A percentile compares a stretch with the other conserved stretches of the same genome.
Evolutionary conservation across 2,329 filamentous ascomycete genomes (phyloP).

Genomic region (Exophiala bonariae): DNA sequence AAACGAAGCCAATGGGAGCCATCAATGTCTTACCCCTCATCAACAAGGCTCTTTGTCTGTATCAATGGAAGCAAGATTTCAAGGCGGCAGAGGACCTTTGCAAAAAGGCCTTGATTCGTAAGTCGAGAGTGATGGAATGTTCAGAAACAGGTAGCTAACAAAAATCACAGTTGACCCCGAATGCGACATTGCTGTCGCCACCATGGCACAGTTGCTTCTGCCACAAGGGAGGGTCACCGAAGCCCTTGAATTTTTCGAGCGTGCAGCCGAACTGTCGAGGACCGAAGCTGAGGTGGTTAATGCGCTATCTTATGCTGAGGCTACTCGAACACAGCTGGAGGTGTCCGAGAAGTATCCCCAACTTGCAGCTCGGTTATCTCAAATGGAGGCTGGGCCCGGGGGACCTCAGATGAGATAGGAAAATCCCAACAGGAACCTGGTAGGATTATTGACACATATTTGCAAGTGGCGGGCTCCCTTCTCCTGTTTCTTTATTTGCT

Average conservation of each 20-base stretch:
- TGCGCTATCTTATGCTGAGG: slow-evolving; percentile 93
- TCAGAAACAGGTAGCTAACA: slow-evolving; percentile 18
- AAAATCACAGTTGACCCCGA: slow-evolving; percentile 83
- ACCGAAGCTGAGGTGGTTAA: slow-evolving; percentile 97
- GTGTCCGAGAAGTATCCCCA: slow-evolving; percentile 85
- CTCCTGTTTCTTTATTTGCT: slow-evolving; percentile 14
- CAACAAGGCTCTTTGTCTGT: slow-evolving; percentile 95
- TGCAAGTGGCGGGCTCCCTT: slow-evolving; percentile 15
- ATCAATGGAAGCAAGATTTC: slow-evolving; percentile 99
- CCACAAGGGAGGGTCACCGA: slow-evolving; percentile 97
- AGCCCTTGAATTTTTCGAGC: slow-evolving; percentile 94
- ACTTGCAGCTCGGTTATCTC: slow-evolving; percentile 69
- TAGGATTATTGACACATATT: slow-evolving; percentile 7
- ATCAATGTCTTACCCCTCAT: slow-evolving; percentile 98
- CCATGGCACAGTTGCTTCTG: slow-evolving; percentile 94
- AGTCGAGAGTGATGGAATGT: slow-evolving; percentile 39
- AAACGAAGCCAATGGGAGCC: slow-evolving; percentile 77
- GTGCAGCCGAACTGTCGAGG: slow-evolving; percentile 87
- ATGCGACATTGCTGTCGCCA: slow-evolving; percentile 97
- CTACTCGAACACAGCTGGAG: slow-evolving; percentile 92
- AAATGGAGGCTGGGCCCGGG: not conserved
- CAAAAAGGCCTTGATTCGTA: slow-evolving; percentile 95
- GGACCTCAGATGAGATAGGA: slow-evolving; percentile 17
- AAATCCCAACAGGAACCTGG: not conserved
- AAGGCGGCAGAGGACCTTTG: slow-evolving; percentile 92